Conservation (phyloP, 2,329 filamentous ascomycete species). For the Penicillium sp. region DNA sequence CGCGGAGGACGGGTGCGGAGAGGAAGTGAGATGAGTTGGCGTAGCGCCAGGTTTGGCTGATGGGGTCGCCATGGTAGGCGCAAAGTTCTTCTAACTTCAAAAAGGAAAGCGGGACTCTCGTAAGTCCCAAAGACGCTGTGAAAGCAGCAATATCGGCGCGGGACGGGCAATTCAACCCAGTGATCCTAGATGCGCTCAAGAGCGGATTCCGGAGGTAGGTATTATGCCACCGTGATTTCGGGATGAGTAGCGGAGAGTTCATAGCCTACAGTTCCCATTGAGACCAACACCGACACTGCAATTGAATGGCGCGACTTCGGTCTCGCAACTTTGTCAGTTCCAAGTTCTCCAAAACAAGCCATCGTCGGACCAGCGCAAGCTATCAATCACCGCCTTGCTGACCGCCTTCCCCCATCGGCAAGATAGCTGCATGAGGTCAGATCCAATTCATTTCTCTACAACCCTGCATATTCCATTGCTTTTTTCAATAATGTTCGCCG, state of each 20-base stretch:
- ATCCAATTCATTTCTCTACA: not conserved
- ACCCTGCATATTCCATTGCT: not conserved
- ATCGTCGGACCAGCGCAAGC: conserved; percentile 1
- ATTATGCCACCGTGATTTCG: not conserved
- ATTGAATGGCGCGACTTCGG: conserved; percentile 1
- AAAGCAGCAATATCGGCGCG: not conserved
- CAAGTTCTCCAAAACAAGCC: not conserved
- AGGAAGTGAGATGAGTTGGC: conserved; percentile 45
- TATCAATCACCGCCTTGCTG: conserved; percentile 9
- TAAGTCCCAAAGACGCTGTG: not conserved
- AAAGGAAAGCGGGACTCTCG: not conserved
- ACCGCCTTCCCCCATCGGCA: conserved; percentile 18
- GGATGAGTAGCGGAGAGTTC: not conserved
- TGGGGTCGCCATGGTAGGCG: conserved; percentile 43
- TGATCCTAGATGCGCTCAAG: not conserved
- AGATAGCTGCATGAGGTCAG: conserved; percentile 12
- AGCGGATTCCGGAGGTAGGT: not conserved
- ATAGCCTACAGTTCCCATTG: not conserved
- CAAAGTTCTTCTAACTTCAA: not conserved
- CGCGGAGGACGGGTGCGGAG: conserved; percentile 43
- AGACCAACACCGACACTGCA: not conserved
- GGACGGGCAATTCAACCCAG: not conserved
- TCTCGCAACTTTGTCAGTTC: not conserved
- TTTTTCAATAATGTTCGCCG: conserved; percentile 25
- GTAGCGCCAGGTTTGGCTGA: conserved; percentile 46